Base-by-base conservation (phyloP, 352 stramenopile species). In the Pythium brassicae region DNA sequence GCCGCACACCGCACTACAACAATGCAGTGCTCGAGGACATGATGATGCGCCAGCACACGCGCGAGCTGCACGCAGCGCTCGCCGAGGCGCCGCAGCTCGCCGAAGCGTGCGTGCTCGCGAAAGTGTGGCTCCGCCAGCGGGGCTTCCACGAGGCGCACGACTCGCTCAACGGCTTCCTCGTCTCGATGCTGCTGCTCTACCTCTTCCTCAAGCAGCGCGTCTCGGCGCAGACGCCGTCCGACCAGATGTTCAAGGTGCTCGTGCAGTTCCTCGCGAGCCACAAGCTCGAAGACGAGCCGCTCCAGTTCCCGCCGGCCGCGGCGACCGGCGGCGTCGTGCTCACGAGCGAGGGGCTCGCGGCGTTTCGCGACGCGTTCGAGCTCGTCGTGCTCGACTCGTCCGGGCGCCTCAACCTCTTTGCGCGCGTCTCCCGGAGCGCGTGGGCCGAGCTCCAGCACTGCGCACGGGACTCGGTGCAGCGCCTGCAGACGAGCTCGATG, bases 21-120 rank as follows among this genome's bases (percentile, higher is more conserved):
- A 96, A 91, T 55, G 70, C 79, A 6, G 89, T 97, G 20, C 59
- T 97, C n/a, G 89, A 97, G 58, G 89, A 97, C 59, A 92, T 96
- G 83, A 76, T 84, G 68, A 63, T 94, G 42, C 75, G 75, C 2
- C 69, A 84, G 26, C 89, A 96, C 60, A 89, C 91, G 29, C 65
- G 80, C 32, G 79, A 91, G 46, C 78, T 97, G 14, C 86, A 96
- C 57, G 62, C 70, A 1, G 74, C 70, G 29, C 58, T 83, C 20
- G 78, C 78, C 23, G 76, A 87, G 45, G 89, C 76, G 2, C 68
- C 76, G 10, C 70, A 86, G 50, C 86, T 97, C 59, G 76, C 72
- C 0, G 72, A 95, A 27, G 84, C 87, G 0, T 94, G 82, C 50
- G 71, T 94, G 22, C 61, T 97, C 12, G 68, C 76, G 42, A 96